Base-by-base conservation (phyloP, 495 filamentous ascomycete genomes). In the Glonium stellatum region DNA sequence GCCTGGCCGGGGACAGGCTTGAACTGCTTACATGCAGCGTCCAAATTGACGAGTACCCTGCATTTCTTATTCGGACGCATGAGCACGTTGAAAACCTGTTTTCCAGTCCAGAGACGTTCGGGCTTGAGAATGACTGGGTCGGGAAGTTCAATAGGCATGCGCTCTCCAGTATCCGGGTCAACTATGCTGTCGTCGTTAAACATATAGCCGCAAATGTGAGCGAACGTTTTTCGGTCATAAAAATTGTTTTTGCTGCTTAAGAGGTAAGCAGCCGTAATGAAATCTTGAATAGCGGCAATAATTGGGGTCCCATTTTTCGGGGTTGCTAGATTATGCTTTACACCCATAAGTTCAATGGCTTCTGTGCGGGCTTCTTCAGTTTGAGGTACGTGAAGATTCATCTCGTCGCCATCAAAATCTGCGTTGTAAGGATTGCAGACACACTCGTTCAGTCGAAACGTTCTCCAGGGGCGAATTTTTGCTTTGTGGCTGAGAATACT, bases 361-460 rank as follows among this genome's bases (percentile, higher is more conserved):
- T 98, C 93, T 8, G 92, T 87, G 52, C 95, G 83, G 12, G 93
- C 93, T 75, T 98, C 93, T 75, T 97, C 93, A 1, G 95, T 98
- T 70, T 98, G 93, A 15, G 93, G 93, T 5, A 98, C 91, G 73
- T 98, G 93, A 61, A 98, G 73, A 67, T 98, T 98, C 93, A 98
- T 98, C 73, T 98, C 93, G 63, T 98, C 93, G 65, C 93, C 93
- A 67, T 98, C 93, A 69, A 98, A 98, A 84, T 98, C 93, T 47
- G 93, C 93, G 73, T 98, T 98, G 80, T 98, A 98, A 9, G 93
- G 93, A 46, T 89, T 92, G 70, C 93, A 98, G 6, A 95, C 93
- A 81, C 93, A 97, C 70, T 98, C 93, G 69, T 98, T 98, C 54
- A 98, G 79, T 48, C 93, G 86, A 73, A 98, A 97, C 0, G 93